Base-by-base conservation (phyloP, 148 eudicot genomes). In the Fallopia convolvulus region DNA sequence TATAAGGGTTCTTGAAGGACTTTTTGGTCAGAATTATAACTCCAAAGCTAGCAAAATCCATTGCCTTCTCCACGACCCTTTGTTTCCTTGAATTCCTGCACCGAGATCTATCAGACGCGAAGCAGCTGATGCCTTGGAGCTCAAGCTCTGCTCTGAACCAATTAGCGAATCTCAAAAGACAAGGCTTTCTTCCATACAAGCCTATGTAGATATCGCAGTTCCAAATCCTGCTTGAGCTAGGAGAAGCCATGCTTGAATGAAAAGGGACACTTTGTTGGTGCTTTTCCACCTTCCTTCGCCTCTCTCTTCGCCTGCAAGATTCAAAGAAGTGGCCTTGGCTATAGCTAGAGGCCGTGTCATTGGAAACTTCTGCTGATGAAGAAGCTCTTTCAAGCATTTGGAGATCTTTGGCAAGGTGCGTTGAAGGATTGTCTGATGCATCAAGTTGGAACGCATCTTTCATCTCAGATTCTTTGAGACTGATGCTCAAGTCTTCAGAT, bases 91-190 rank as follows among this genome's bases (percentile, higher is more conserved):
- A 79, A 74, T 85, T 89, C 75, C 93, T 84, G 78, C 87, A 88
- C 60, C 92, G 82, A 78, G 97, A 85, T 78, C 99, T 88, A 61
- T 95, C 99, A 23, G 97, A 83, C 11, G 92, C 91, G 78, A 92
- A 95, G 85, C 97, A 92, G 81, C 97, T 95, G 80, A 95, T 75
- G 47, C 99, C 99, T 79, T 95, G 99, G 72, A 85, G 83, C 82
- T 95, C 99, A 75, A 95, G 79, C 85, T 95, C 99, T 50, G 97
- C 88, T n/a, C 90, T 86, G 63, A 95, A 93, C 99, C 99, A 95
- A 75, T 90, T 91, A 47, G 87, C 86, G 81, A 95, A 95, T 79
- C 94, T 83, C 76, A 91, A 80, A 41, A 95, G 77, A 40, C 86
- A 82, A 63, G 99, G 90, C 80, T 91, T 95, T 58, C 87, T 85